Evolutionary conservation across 2,329 filamentous ascomycete species (phyloP).

Genomic region (Ophiostoma himal-ulmi): DNA sequence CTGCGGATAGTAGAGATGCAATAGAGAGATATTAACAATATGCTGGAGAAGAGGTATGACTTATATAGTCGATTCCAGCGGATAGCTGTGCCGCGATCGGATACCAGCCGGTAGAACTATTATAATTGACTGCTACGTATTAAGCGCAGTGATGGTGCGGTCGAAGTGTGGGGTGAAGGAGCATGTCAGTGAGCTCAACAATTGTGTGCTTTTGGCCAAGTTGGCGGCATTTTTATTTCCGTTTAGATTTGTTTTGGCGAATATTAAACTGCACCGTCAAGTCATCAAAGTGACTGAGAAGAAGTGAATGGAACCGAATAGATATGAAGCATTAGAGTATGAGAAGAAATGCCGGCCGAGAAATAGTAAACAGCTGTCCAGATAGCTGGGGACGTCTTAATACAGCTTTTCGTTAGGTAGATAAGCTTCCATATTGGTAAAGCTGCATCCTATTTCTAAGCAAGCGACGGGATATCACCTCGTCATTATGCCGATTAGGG

Average conservation of each 20-base stretch:
- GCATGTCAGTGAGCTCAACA: not conserved
- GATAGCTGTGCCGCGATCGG: not conserved
- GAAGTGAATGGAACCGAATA: not conserved
- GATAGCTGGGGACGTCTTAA: too few species aligned
- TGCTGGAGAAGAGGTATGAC: not conserved
- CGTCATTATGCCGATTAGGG: not conserved
- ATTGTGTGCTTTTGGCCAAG: constrained; percentile 10
- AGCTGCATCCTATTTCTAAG: too few species aligned
- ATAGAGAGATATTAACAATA: not conserved
- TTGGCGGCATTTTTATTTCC: constrained; percentile 8
- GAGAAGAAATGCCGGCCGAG: not conserved
- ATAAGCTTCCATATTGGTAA: too few species aligned
- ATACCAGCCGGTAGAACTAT: not conserved
- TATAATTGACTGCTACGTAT: not conserved
- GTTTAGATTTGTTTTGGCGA: not conserved
- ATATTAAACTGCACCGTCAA: too few species aligned
- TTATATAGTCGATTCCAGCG: not conserved
- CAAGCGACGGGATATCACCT: not conserved
- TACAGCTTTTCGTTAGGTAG: not conserved
- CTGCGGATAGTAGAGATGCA: not conserved
- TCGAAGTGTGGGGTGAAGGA: not conserved
- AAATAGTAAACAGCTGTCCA: not conserved
- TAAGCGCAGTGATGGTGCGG: constrained; percentile 2
- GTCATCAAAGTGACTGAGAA: not conserved
- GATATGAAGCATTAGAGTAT: not conserved